A percentile compares a stretch with the other conserved stretches of the same genome.
Conservation (phyloP, 2,329 filamentous ascomycete species). For the Sporothrix schenckii region DNA sequence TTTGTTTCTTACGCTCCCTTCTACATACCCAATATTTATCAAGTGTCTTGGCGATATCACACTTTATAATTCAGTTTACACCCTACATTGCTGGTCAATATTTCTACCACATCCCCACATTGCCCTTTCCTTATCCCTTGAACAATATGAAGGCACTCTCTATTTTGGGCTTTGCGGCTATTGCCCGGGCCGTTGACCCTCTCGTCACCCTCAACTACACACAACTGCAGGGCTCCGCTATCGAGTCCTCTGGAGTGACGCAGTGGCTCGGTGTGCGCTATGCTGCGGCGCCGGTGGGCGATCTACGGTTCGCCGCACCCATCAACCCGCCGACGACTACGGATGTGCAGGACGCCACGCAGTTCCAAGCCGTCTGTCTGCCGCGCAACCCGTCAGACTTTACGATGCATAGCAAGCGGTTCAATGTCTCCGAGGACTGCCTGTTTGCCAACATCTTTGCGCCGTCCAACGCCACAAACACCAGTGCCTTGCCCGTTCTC, state of each 20-base stretch:
- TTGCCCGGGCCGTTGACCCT: conserved; percentile 36
- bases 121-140: background rate
- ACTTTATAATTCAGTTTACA: background rate
- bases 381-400: conserved; percentile 38
- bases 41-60: conserved; percentile 18
- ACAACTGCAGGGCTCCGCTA: conserved; percentile 61
- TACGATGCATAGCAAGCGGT: conserved; percentile 38
- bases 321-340: conserved; percentile 58
- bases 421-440: conserved; percentile 63
- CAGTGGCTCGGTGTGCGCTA: conserved; percentile 77
- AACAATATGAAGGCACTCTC: conserved; percentile 20
- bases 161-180: conserved; percentile 21
- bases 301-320: conserved; percentile 68
- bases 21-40: background rate
- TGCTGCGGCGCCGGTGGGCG: conserved; percentile 68
- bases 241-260: conserved; percentile 60
- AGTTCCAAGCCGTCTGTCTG: conserved; percentile 41
- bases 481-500: conserved; percentile 47
- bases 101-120: background rate
- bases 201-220: conserved; percentile 68
- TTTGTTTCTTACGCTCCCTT: conserved; percentile 9
- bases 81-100: too few relatives aligned
- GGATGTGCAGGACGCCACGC: conserved; percentile 56
- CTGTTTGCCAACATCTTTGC: conserved; percentile 69
- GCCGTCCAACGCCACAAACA: conserved; percentile 54